Percentiles rank a stretch among this genome's conserved stretches.
Evolutionary conservation across 2,329 filamentous ascomycete genomes (phyloP).

Genomic region (Cadophora gregata): DNA sequence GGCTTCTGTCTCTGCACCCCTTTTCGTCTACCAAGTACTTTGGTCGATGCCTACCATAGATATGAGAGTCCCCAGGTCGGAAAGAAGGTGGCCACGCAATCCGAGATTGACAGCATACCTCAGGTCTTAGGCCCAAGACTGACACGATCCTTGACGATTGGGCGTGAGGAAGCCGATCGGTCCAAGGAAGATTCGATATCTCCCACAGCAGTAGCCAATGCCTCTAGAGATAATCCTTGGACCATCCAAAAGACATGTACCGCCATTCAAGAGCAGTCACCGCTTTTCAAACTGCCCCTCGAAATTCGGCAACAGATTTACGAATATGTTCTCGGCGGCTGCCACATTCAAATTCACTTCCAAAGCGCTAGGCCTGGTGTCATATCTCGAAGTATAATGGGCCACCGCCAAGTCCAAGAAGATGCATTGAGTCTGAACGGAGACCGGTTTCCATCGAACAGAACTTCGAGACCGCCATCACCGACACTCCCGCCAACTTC

Average conservation of each 20-base stretch:
- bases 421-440: constrained; percentile 20
- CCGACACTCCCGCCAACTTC: too few species aligned
- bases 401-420: constrained; percentile 1
- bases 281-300: constrained; percentile 25
- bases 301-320: constrained; percentile 30
- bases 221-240: neutral
- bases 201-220: neutral
- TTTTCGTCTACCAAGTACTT: too few species aligned
- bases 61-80: neutral
- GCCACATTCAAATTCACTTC: constrained; percentile 28
- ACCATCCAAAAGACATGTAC: neutral
- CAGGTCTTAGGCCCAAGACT: constrained; percentile 6
- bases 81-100: neutral
- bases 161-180: neutral
- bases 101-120: constrained; percentile 1
- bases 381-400: constrained; percentile 14
- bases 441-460: neutral
- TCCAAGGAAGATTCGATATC: too few species aligned
- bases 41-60: too few species aligned
- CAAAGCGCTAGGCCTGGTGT: neutral
- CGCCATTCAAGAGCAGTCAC: constrained; percentile 13
- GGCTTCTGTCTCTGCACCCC: too few species aligned
- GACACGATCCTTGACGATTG: constrained; percentile 3
- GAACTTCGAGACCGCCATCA: constrained; percentile 18
- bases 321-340: constrained; percentile 26